Conservation (phyloP, 2,329 filamentous ascomycete genomes). For the Fusarium humuli region DNA sequence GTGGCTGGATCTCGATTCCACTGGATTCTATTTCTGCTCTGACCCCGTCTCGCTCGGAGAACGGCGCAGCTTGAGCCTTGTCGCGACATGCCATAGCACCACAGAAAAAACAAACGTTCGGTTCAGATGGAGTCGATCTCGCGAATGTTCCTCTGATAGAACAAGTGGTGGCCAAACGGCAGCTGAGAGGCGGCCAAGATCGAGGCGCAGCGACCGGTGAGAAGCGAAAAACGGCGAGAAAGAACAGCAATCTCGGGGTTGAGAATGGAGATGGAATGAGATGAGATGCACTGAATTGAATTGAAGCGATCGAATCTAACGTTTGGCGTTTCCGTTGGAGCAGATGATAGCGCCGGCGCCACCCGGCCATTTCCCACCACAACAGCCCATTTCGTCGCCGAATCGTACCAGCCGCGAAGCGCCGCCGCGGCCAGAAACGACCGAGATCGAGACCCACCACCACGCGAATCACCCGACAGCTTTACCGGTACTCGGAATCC, state of each 20-base stretch:
- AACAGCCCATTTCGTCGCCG: conserved; percentile 47
- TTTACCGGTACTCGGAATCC: conserved; percentile 36
- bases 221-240: background rate
- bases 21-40: conserved; percentile 10
- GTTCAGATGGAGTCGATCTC: conserved; percentile 10
- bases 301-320: conserved; percentile 34
- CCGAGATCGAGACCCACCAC: conserved; percentile 39
- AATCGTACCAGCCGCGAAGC: conserved; percentile 46
- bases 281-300: conserved; percentile 3
- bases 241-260: conserved; percentile 10
- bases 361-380: conserved; percentile 42
- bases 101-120: background rate
- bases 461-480: conserved; percentile 28
- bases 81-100: conserved; percentile 7
- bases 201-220: background rate
- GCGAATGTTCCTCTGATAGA: conserved; percentile 2
- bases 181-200: conserved; percentile 1
- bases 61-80: conserved; percentile 20
- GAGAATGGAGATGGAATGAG: conserved; percentile 17
- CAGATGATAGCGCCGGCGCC: conserved; percentile 43
- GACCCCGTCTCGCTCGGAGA: conserved; percentile 7
- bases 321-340: conserved; percentile 32
- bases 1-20: conserved; percentile 44
- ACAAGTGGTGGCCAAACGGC: conserved; percentile 3
- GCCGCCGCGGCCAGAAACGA: conserved; percentile 43